phyloP scores from a whole-genome alignment of 768 basidiomycete genomes.

The Hysterangium stoloniferum region DNA sequence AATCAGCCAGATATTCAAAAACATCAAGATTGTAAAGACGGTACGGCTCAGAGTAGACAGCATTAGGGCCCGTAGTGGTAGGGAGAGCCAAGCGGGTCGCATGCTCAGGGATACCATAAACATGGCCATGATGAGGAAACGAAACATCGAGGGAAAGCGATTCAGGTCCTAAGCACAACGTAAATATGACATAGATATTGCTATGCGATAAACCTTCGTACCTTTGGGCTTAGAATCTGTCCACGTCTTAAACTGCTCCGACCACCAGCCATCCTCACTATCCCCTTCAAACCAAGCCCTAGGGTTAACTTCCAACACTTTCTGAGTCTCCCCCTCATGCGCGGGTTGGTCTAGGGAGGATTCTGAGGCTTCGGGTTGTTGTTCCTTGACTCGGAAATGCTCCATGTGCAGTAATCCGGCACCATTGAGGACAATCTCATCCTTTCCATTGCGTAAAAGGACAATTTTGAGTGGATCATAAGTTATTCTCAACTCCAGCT shows the following conservation, averaged over 20 bases:
- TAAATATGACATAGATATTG: constrained; percentile 1
- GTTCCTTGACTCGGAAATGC: constrained; percentile 64
- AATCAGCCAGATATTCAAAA: constrained; percentile 87
- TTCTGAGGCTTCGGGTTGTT: constrained; percentile 39
- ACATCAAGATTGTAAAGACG: constrained; percentile 93
- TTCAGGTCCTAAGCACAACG: constrained; percentile 66
- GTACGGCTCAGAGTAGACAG: constrained; percentile 83
- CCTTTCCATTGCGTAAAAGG: constrained; percentile 64
- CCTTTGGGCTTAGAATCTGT: constrained; percentile 96
- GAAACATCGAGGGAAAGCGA: constrained; percentile 86
- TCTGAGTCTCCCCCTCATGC: constrained; percentile 42
- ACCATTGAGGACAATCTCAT: constrained; percentile 85
- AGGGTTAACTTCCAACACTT: constrained; percentile 26
- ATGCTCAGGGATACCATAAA: constrained; percentile 96
- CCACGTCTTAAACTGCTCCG: constrained; percentile 81
- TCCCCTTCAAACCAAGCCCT: constrained; percentile 83
- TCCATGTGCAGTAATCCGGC: constrained; percentile 94
- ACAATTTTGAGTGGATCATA: constrained; percentile 73
- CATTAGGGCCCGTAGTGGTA: constrained; percentile 71
- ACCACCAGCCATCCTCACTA: constrained; percentile 77
- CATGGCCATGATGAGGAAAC: constrained; percentile 85
- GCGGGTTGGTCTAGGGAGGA: constrained; percentile 24
- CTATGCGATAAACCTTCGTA: constrained; percentile 22
- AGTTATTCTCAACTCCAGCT: constrained; percentile 58
- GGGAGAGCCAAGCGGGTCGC: constrained; percentile 87